Base-by-base conservation (phyloP, 2,329 filamentous ascomycete genomes). In the Drechmeria coniospora region DNA sequence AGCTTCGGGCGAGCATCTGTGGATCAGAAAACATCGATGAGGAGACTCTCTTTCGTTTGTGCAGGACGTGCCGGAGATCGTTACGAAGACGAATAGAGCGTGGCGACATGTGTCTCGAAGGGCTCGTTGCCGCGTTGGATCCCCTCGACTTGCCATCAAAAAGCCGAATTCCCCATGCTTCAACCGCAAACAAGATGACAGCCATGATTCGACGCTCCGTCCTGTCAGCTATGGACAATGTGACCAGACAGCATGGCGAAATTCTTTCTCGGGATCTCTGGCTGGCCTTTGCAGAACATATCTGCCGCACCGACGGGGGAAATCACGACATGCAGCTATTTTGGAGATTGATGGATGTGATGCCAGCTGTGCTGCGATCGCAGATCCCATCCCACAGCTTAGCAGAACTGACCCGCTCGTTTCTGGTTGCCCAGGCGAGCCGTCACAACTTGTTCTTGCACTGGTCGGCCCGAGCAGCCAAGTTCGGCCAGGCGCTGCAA, bases 171-270 rank as follows among this genome's bases (percentile, higher is more conserved):
- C 27, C 33, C 10, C 24, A 28, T n/a, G 23, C 25, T 2, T 24
- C 27, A 8, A 33, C 30, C 18, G 39, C 30, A 7, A 25, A 38
- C 23, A 33, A 32, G 14, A 28, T 39, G 3, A 15, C 32, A 16
- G 33, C 36, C 25, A 38, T 33, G 24, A 35, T 44, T 26, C 41
- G 39, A 16, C 35, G 36, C 25, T 33, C 21, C 10, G 21, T 44
- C 10, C 19, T 43, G 9, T 27, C 28, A 7, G 35, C 35, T 21
- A 35, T 43, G 31, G 23, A 15, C 6, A 23, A 34, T 22, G 33
- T 24, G 5, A 32, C 36, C 13, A 26, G 18, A n/a, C 15, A 21
- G 17, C 16, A 25, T 23, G 16, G 30, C 4, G n/a, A 17, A 10
- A 29, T 27, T 3, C 19, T 35, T 10, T n/a, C 34, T 11, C 11